These are phyloP conservation scores for Malus hybrid DNA, from an alignment of 331 rosid genomes.

Conservation along the genomic window DNA sequence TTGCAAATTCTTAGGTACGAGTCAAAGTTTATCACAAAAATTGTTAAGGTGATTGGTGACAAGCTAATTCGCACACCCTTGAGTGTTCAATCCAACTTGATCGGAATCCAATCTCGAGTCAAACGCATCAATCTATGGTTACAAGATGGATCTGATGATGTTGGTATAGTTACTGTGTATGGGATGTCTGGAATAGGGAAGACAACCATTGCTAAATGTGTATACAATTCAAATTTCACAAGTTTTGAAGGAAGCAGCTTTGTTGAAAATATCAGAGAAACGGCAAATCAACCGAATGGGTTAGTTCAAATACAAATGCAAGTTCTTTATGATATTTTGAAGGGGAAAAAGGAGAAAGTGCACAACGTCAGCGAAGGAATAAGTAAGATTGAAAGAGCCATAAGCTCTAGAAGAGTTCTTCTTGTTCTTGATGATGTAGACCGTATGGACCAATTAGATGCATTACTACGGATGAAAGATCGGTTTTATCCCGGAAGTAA, in stretches of 20 bases:
- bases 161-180: neutral
- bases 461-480: too few species aligned
- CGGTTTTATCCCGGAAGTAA: too few species aligned
- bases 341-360: neutral
- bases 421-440: too few species aligned
- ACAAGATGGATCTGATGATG: neutral
- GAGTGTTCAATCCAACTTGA: neutral
- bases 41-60: neutral
- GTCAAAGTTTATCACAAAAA: slow-evolving; percentile 1
- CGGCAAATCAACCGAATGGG: neutral
- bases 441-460: too few species aligned
- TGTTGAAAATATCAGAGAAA: neutral
- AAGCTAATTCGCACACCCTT: neutral
- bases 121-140: neutral
- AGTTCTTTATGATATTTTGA: neutral
- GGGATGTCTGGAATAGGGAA: slow-evolving; percentile 18
- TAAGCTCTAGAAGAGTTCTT: neutral
- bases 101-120: neutral
- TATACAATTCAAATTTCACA: neutral
- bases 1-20: neutral
- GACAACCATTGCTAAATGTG: neutral
- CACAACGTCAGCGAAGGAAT: neutral
- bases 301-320: slow-evolving; percentile 1
- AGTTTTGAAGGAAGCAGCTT: neutral
- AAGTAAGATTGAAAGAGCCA: neutral